Conservation (phyloP, 73 alveolate species). For the Tetrahymena malaccensis region DNA sequence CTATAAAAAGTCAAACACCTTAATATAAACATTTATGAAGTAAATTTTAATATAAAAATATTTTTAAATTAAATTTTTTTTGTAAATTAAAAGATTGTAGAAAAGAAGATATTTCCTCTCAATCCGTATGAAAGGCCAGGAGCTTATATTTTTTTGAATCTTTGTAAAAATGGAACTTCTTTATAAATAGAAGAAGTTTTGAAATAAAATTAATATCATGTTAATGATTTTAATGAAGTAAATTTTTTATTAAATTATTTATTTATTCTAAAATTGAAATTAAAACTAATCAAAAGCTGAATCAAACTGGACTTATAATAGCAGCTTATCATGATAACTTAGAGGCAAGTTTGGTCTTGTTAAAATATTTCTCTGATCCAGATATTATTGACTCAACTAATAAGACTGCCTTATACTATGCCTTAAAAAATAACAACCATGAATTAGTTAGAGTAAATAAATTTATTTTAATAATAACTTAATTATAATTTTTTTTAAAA, state of each 20-base stretch:
- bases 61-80: not conserved
- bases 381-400: not conserved
- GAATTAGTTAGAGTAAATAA: not conserved
- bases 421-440: not conserved
- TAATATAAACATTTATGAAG: not conserved
- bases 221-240: not conserved
- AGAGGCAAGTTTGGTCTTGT: not conserved
- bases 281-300: not conserved
- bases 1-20: not conserved
- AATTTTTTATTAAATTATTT: not conserved
- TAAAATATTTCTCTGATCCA: not conserved
- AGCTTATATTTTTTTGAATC: not conserved
- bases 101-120: not conserved
- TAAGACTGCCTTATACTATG: not conserved
- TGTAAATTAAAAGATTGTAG: not conserved
- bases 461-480: not conserved
- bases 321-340: not conserved
- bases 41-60: not conserved
- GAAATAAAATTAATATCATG: not conserved
- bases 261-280: not conserved
- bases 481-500: not conserved
- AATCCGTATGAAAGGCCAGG: not conserved
- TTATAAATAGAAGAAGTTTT: not conserved
- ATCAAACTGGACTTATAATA: not conserved
- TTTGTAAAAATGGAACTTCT: not conserved